Base-by-base conservation (phyloP, 2,329 filamentous ascomycete genomes). In the Monilinia fructigena region DNA sequence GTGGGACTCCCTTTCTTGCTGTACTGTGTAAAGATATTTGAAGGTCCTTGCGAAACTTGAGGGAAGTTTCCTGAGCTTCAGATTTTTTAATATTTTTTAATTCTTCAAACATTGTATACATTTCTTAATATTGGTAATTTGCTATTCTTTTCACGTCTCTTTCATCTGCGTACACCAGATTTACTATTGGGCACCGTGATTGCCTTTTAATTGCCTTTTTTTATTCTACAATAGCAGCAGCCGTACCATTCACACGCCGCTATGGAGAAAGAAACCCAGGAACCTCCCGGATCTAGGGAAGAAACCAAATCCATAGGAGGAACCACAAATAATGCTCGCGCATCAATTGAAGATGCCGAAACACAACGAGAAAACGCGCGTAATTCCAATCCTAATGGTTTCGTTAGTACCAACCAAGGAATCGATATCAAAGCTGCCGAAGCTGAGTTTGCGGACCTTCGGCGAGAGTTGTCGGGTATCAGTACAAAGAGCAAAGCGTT, bases 361-460 rank as follows among this genome's bases (percentile, higher is more conserved):
- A 67, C 42, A 1, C 67, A 70, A 55, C 61, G 74, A 40, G 73
- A 75, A 60, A 67, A 71, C 60, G 71, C 65, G 35, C 69, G 55
- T 74, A 78, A 69, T 26, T 64, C 65, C 68, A 85, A 85, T 70
- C 82, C 82, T 56, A 78, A 80, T 72, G 82, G 82, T 47, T 79
- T 80, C 63, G 78, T 80, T 6, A 74, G 73, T n/a, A 68, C 71
- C 31, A 65, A 65, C 12, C 65, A 54, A 47, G 86, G 86, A 28
- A 82, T 93, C 42, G 66, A 75, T 66, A 83, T 93, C 62, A 80
- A 85, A 67, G 83, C 84, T 63, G 90, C 90, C 54, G 85, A 91
- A 76, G 85, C 84, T 42, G 89, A 92, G 35, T 93, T 93, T 70
- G 85, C 84, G 0, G 82, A 90, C 70, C 81, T 93, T 18, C 88